phyloP scores from a whole-genome alignment of 2,329 filamentous ascomycete genomes.

The Pseudocercospora fijiensis region DNA sequence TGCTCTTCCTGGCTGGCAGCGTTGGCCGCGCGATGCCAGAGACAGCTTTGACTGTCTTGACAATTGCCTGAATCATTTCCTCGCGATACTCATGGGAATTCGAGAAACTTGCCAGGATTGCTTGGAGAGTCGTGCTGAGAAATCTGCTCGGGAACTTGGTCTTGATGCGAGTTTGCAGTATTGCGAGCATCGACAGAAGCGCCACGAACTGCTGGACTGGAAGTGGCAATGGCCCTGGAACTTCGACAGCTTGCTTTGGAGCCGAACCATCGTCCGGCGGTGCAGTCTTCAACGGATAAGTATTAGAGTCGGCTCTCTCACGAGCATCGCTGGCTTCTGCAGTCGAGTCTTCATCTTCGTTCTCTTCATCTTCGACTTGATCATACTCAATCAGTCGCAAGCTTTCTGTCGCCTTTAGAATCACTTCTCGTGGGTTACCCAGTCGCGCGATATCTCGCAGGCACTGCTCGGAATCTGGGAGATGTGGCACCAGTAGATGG shows the following conservation, averaged over 20 bases:
- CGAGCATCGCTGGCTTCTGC: conserved; percentile 20
- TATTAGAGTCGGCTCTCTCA: conserved; percentile 28
- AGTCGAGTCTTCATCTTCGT: conserved; percentile 26
- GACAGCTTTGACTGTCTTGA: conserved; percentile 69
- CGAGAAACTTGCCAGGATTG: conserved; percentile 67
- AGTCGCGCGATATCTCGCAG: conserved; percentile 72
- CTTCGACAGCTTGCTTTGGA: conserved; percentile 35
- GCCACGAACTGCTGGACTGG: conserved; percentile 62
- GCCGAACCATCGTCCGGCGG: conserved; percentile 14
- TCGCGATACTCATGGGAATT: conserved; percentile 55
- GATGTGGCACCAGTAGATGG: conserved; percentile 67
- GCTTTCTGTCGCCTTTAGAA: conserved; percentile 75
- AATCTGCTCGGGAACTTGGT: conserved; percentile 77
- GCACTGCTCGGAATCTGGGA: conserved; percentile 65
- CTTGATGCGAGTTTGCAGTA: conserved; percentile 71
- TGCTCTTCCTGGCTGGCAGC: conserved; percentile 58
- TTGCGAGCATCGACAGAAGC: conserved; percentile 68
- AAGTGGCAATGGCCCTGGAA: conserved; percentile 40
- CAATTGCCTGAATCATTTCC: conserved; percentile 67
- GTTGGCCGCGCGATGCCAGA: conserved; percentile 66
- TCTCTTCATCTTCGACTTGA: conserved; percentile 54
- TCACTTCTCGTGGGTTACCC: conserved; percentile 78
- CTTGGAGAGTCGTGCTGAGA: conserved; percentile 71
- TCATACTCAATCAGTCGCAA: conserved; percentile 60
- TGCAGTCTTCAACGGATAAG: conserved; percentile 34